phyloP scores from a whole-genome alignment of 129 eudicot species.

The Centaurea solstitialis region DNA sequence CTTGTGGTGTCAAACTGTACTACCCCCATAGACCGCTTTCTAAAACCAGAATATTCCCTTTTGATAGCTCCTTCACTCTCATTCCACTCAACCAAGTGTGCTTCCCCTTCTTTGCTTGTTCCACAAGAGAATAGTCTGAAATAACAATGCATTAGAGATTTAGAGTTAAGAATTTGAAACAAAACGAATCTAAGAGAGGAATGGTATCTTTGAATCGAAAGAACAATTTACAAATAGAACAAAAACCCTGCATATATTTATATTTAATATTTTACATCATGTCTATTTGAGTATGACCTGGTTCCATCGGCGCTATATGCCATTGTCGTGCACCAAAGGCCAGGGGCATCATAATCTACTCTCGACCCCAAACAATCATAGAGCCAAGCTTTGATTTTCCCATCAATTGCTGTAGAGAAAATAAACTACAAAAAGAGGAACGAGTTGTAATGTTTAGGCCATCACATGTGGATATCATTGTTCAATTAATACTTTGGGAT shows the following conservation, averaged over 20 bases:
- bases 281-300: constrained; percentile 44
- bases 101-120: constrained; percentile 87
- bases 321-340: constrained; percentile 85
- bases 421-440: constrained; percentile 53
- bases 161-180: not conserved
- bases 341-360: constrained; percentile 91
- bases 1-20: constrained; percentile 88
- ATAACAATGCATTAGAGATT: constrained; percentile 6
- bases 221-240: not conserved
- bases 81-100: constrained; percentile 91
- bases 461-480: not conserved
- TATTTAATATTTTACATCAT: not conserved
- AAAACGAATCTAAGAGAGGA: not conserved
- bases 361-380: constrained; percentile 84
- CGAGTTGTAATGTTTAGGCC: not conserved
- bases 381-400: constrained; percentile 87
- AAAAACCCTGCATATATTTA: not conserved
- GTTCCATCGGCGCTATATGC: constrained; percentile 84
- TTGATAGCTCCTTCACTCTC: constrained; percentile 91
- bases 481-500: not conserved
- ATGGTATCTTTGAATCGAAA: not conserved
- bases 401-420: constrained; percentile 81
- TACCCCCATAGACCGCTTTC: constrained; percentile 74
- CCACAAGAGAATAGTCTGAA: constrained; percentile 87
- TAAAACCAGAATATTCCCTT: constrained; percentile 71